A percentile compares a stretch with the other conserved stretches of the same genome.
phyloP scores from a whole-genome alignment of 805 yeast genomes.

The Metschnikowia cubensis region DNA sequence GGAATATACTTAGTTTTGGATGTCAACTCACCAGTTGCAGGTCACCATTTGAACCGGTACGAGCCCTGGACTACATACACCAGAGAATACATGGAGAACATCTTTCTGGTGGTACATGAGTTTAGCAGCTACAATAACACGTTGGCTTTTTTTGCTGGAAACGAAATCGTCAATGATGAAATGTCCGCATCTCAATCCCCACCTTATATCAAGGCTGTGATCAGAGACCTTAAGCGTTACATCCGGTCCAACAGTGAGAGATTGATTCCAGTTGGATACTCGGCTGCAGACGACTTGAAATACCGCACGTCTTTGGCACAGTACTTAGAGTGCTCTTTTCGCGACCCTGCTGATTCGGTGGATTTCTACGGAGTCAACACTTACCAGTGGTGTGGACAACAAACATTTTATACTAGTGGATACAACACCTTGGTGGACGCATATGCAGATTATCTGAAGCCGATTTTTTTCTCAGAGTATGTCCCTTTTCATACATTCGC shows the following conservation, averaged over 20 bases:
- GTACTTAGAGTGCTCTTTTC: constrained; percentile 72
- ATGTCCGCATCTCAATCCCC: constrained; percentile 69
- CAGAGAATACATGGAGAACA: constrained; percentile 63
- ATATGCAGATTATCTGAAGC: constrained; percentile 63
- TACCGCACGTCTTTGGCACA: constrained; percentile 74
- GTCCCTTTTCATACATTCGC: constrained; percentile 8
- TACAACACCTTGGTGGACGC: constrained; percentile 60
- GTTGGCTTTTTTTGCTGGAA: constrained; percentile 87
- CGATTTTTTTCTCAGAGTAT: constrained; percentile 85
- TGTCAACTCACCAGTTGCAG: constrained; percentile 79
- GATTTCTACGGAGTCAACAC: constrained; percentile 84
- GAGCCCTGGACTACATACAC: constrained; percentile 93
- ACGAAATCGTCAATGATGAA: constrained; percentile 81
- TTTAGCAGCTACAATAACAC: constrained; percentile 86
- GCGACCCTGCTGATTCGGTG: constrained; percentile 47
- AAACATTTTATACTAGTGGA: constrained; percentile 78
- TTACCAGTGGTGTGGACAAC: constrained; percentile 86
- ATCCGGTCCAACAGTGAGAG: constrained; percentile 58
- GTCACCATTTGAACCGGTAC: constrained; percentile 80
- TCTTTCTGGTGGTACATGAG: constrained; percentile 74
- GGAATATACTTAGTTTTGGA: constrained; percentile 90
- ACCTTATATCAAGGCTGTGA: constrained; percentile 67
- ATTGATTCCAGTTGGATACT: constrained; percentile 83
- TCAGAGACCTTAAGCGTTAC: constrained; percentile 77
- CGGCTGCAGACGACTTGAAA: constrained; percentile 89